phyloP scores from a whole-genome alignment of 2,329 filamentous ascomycete species.

The Colletotrichum lupini region DNA sequence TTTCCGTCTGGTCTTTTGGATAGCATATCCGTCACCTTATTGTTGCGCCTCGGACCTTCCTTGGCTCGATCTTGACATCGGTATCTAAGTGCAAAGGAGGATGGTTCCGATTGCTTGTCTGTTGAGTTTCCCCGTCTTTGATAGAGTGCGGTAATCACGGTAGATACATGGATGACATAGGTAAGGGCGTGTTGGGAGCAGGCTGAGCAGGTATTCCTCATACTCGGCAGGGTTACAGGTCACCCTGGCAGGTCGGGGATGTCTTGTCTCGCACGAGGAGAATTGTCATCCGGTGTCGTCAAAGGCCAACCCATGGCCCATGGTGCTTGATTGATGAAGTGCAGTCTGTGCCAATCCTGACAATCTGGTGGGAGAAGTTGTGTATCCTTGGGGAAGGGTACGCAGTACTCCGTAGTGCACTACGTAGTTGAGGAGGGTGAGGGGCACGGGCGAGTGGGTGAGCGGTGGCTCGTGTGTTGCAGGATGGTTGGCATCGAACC shows the following conservation, averaged over 20 bases:
- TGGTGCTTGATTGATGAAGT: neutral
- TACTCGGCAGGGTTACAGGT: neutral
- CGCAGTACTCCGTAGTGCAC: too few relatives aligned
- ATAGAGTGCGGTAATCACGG: conserved; percentile 28
- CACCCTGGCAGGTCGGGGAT: neutral
- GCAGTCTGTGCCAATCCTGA: conserved; percentile 30
- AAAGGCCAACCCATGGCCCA: conserved; percentile 26
- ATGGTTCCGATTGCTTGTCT: neutral
- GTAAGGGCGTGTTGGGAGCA: neutral
- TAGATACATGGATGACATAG: neutral
- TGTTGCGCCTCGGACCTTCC: conserved; percentile 5
- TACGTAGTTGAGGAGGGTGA: conserved; percentile 14
- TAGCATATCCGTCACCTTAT: conserved; percentile 18
- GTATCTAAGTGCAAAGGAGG: conserved; percentile 6
- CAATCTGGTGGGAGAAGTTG: conserved; percentile 20
- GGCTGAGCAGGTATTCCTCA: neutral
- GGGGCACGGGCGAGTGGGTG: conserved; percentile 5
- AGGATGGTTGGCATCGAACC: conserved; percentile 23
- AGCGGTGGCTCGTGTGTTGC: conserved; percentile 34
- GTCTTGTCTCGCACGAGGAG: conserved; percentile 24
- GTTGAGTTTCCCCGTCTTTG: conserved; percentile 17
- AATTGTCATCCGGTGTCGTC: conserved; percentile 32
- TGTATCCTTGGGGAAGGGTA: neutral
- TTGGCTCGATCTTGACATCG: neutral
- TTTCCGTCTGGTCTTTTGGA: conserved; percentile 34